Evolutionary conservation across 345 rosid genomes (phyloP).

Genomic region (Cardamine resedifolia): DNA sequence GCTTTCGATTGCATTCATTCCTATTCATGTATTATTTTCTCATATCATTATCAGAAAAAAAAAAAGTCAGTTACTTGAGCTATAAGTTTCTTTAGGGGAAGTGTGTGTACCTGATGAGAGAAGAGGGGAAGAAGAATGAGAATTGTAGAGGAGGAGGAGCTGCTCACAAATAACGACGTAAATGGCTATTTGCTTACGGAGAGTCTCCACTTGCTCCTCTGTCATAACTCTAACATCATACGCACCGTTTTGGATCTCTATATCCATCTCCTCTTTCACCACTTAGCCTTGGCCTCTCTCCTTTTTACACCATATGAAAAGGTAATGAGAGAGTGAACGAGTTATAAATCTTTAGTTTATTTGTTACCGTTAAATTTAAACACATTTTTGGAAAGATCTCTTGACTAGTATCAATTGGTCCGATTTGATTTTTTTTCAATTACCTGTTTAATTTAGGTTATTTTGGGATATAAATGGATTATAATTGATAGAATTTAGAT

Average conservation of each 20-base stretch:
- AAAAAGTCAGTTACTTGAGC: conserved; percentile 6
- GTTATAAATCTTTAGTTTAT: background rate
- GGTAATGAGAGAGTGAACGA: background rate
- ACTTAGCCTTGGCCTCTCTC: background rate
- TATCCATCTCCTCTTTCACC: conserved; percentile 35
- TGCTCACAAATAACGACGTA: conserved; percentile 52
- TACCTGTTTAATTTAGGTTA: background rate
- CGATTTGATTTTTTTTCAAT: background rate
- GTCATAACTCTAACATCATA: conserved; percentile 48
- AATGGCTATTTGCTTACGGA: conserved; percentile 65
- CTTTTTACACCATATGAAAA: conserved; percentile 6
- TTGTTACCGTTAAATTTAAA: background rate
- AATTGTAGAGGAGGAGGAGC: conserved; percentile 55
- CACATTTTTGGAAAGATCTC: conserved; percentile 12
- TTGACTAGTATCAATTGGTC: conserved; percentile 5
- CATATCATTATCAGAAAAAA: background rate
- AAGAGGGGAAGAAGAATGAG: conserved; percentile 42
- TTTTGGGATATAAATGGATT: background rate
- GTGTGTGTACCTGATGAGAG: conserved; percentile 41
- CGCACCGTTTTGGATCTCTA: conserved; percentile 30
- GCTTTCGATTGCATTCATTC: conserved; percentile 23
- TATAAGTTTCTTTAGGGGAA: background rate
- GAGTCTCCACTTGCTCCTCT: conserved; percentile 69
- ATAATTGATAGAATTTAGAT: background rate
- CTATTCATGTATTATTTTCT: conserved; percentile 27